These are phyloP conservation scores for Epicoccum nigrum DNA, from an alignment of 2,329 filamentous ascomycete genomes.

Conservation along the genomic window DNA sequence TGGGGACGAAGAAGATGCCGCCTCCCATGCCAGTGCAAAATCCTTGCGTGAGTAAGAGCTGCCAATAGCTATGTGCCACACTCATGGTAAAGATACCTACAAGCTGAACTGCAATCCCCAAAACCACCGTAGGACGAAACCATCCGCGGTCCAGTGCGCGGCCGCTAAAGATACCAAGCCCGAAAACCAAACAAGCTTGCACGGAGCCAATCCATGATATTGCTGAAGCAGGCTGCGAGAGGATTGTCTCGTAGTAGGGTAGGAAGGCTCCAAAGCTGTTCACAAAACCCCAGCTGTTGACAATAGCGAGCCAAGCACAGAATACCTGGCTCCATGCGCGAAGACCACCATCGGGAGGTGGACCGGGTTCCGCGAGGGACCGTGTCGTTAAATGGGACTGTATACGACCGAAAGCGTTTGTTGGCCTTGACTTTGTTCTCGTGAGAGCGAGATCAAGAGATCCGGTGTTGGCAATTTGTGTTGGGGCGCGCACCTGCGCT, in stretches of 20 bases:
- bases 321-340: slow-evolving; percentile 42
- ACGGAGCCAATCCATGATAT: slow-evolving; percentile 61
- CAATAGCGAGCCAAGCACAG: slow-evolving; percentile 38
- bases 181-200: slow-evolving; percentile 56
- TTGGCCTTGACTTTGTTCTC: slow-evolving; percentile 22
- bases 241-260: slow-evolving; percentile 52
- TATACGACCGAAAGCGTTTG: slow-evolving; percentile 32
- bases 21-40: slow-evolving; percentile 41
- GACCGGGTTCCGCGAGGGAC: slow-evolving; percentile 32
- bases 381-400: slow-evolving; percentile 45
- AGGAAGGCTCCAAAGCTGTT: slow-evolving; percentile 55
- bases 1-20: slow-evolving; percentile 41
- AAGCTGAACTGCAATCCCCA: slow-evolving; percentile 51
- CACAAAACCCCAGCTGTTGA: slow-evolving; percentile 49
- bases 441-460: slow-evolving; percentile 13
- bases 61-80: slow-evolving; percentile 57
- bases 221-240: slow-evolving; percentile 46
- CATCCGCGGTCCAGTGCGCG: slow-evolving; percentile 58
- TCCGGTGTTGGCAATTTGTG: slow-evolving; percentile 8
- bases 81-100: slow-evolving; percentile 59
- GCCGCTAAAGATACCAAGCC: slow-evolving; percentile 54
- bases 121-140: slow-evolving; percentile 51
- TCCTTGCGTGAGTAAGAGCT: slow-evolving; percentile 45
- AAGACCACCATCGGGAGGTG: slow-evolving; percentile 50
- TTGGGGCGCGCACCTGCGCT: slow-evolving; percentile 1